Base-by-base conservation (phyloP, 805 yeast genomes). In the Nakazawaea ishiwadae region DNA sequence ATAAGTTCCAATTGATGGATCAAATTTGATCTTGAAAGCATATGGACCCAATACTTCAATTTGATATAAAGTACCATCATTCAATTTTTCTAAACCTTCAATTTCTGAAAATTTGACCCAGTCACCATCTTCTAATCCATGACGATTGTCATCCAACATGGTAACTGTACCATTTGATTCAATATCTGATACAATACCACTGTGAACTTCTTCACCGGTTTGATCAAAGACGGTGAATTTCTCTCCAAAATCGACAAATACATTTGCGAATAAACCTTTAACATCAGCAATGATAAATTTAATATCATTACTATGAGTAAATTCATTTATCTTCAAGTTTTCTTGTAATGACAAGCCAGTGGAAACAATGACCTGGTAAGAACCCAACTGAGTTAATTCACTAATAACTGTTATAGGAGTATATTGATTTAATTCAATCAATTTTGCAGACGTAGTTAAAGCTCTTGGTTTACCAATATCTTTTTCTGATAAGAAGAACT, bases 41-140 rank as follows among this genome's bases (percentile, higher is more conserved):
- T 77, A 89, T n/a, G 99, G 99, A 12, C 98, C 99, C 46, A 84
- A 70, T 1, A 89, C 97, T 56, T 80, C 83, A 40, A 93, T 77
- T 57, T 84, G 83, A 58, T 71, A 79, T 12, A 88, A 74, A 42
- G 73, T 65, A 4, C 91, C 95, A 51, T 80, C 81, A 59, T 90
- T 86, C 48, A 88, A 66, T 48, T 72, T 72, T 8, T 75, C 79
- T 56, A 88, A 69, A 30, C 98, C 98, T 55, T 81, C 76, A 28
- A 90, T 82, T 63, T 90, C 98, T 11, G 84, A 58, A 54, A 93
- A 89, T 60, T 83, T 85, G 42, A 93, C 96, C 56, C 66, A 84
- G 53, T 85, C 84, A 14, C 97, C 98, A 62, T 88, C 96, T 68
- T 90, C 87, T 41, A 93, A 71, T 15, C 96, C 95, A 58, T 93